These are phyloP conservation scores for Choricystis sp. DNA, from an alignment of 139 green algal species.

Conservation along the genomic window DNA sequence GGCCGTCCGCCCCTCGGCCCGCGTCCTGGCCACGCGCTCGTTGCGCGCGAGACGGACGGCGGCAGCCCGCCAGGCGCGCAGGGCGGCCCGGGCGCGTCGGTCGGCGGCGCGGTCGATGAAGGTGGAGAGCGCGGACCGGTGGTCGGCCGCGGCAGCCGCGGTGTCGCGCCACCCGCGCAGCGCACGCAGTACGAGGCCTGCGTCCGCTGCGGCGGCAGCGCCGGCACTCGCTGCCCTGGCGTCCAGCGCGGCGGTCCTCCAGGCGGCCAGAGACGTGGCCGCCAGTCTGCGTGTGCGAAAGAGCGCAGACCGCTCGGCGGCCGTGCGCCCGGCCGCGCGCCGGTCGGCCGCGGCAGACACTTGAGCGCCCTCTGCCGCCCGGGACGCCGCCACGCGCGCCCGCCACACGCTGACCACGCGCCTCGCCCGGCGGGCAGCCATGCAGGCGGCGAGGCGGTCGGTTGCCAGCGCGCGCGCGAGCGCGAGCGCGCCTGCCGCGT, in stretches of 20 bases:
- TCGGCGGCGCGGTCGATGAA: background rate
- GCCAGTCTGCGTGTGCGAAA: too few relatives aligned
- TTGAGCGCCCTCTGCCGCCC: too few relatives aligned
- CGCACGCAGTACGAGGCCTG: background rate
- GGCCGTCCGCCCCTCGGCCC: background rate
- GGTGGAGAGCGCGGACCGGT: constrained; percentile 3
- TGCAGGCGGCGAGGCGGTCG: background rate
- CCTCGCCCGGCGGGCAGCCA: too few relatives aligned
- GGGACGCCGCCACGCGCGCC: too few relatives aligned
- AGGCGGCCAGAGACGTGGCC: background rate
- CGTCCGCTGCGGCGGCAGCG: too few relatives aligned
- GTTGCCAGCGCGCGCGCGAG: too few relatives aligned
- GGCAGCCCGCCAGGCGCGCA: constrained; percentile 3
- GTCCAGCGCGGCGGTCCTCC: too few relatives aligned
- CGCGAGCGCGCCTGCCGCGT: background rate
- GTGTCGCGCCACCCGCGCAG: constrained; percentile 4
- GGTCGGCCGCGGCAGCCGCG: background rate
- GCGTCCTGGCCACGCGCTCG: background rate
- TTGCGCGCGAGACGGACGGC: background rate
- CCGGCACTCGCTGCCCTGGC: too few relatives aligned
- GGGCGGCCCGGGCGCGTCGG: background rate
- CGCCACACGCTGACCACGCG: background rate
- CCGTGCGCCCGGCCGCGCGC: too few relatives aligned
- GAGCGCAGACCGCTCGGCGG: background rate
- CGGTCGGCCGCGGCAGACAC: background rate